phyloP scores from a whole-genome alignment of 2,329 filamentous ascomycete genomes.

The Neonectria punicea region DNA sequence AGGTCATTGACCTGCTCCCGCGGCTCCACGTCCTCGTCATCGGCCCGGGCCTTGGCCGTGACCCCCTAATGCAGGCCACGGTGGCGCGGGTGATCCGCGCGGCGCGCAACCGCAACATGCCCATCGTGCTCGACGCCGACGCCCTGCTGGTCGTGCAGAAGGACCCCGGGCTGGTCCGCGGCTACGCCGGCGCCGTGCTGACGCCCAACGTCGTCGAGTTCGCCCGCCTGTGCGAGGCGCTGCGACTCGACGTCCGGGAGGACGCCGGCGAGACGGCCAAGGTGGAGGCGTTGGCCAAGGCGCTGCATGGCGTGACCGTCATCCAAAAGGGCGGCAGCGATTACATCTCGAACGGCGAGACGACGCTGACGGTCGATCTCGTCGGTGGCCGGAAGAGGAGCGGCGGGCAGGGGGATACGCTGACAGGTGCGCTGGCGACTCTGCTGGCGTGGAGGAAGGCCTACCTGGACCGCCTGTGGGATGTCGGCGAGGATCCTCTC shows the following conservation, averaged over 20 bases:
- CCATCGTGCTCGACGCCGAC: constrained; percentile 92
- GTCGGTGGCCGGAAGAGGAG: constrained; percentile 88
- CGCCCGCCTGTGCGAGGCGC: constrained; percentile 78
- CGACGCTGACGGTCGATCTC: constrained; percentile 80
- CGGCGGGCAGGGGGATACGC: constrained; percentile 93
- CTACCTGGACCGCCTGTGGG: constrained; percentile 87
- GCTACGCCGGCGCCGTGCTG: constrained; percentile 85
- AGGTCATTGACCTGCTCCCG: constrained; percentile 82
- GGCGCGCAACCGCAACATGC: constrained; percentile 76
- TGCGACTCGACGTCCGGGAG: constrained; percentile 70
- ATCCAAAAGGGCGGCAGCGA: constrained; percentile 89
- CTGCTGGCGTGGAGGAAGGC: constrained; percentile 89
- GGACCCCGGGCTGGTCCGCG: constrained; percentile 79
- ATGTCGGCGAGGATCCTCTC: constrained; percentile 59
- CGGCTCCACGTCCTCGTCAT: constrained; percentile 93
- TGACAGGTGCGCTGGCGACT: constrained; percentile 90
- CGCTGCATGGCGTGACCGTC: constrained; percentile 88
- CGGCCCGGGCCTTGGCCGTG: constrained; percentile 90
- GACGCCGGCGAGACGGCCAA: constrained; percentile 52
- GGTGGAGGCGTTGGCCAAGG: constrained; percentile 75
- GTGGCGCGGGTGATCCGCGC: constrained; percentile 82
- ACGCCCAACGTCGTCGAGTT: constrained; percentile 98
- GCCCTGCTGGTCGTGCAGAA: constrained; percentile 82
- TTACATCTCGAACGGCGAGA: constrained; percentile 81
- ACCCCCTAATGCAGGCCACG: constrained; percentile 89